phyloP scores from a whole-genome alignment of 768 basidiomycete species.

The Psilocybe sp. region DNA sequence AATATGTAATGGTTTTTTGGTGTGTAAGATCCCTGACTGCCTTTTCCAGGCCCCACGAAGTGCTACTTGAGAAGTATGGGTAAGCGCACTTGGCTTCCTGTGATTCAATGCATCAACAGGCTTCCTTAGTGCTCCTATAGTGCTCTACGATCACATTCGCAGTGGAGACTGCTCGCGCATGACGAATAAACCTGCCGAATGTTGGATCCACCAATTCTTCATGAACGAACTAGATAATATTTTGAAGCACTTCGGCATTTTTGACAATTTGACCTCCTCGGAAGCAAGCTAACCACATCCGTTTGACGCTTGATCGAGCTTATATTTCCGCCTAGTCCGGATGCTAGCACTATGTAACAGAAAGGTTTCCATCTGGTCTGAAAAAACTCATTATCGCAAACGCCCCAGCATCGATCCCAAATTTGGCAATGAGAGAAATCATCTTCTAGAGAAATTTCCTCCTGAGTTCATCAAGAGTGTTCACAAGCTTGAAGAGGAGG shows the following conservation, averaged over 20 bases:
- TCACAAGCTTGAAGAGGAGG: conserved; percentile 26
- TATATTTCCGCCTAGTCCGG: conserved; percentile 7
- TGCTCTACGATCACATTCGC: conserved; percentile 54
- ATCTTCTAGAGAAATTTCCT: conserved; percentile 23
- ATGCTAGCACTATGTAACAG: conserved; percentile 18
- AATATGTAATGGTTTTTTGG: no score
- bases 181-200: conserved; percentile 34
- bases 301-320: conserved; percentile 40
- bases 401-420: conserved; percentile 28
- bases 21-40: conserved; percentile 12
- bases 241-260: conserved; percentile 18
- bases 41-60: neutral
- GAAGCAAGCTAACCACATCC: no score
- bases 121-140: conserved; percentile 28
- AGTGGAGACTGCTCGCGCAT: conserved; percentile 46
- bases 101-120: no score
- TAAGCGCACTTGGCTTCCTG: no score
- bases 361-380: conserved; percentile 17
- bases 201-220: conserved; percentile 43
- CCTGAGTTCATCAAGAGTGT: conserved; percentile 22
- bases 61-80: neutral
- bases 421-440: conserved; percentile 21
- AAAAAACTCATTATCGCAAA: conserved; percentile 29
- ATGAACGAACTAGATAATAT: conserved; percentile 2
- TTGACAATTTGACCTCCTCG: conserved; percentile 40